Evolutionary conservation across 2,329 filamentous ascomycete species (phyloP).

Genomic region (Fusarium veterinarium): DNA sequence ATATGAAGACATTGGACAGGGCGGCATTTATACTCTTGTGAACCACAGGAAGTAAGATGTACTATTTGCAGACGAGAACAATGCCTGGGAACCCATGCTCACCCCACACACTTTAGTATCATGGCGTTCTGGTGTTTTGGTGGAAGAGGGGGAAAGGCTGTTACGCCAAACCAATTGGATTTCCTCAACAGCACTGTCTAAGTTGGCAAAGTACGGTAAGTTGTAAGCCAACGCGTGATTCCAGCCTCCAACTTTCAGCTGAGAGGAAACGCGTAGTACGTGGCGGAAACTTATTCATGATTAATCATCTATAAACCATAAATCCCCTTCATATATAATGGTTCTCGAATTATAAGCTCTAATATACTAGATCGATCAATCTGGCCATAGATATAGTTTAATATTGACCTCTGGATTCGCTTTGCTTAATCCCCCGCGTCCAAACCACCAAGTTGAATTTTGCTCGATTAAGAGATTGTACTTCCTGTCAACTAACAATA

Average conservation of each 20-base stretch:
- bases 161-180: neutral
- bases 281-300: neutral
- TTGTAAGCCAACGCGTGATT: neutral
- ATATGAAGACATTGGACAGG: neutral
- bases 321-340: accelerated
- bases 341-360: accelerated
- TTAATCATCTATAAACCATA: neutral
- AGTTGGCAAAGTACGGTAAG: neutral
- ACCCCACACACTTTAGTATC: neutral
- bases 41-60: accelerated
- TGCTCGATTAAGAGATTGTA: neutral
- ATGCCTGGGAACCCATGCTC: accelerated
- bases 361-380: neutral
- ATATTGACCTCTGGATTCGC: neutral
- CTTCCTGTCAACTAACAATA: neutral
- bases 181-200: accelerated
- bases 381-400: accelerated
- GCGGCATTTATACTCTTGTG: accelerated
- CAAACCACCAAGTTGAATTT: too few relatives aligned
- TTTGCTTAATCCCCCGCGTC: accelerated
- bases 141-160: neutral
- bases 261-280: accelerated
- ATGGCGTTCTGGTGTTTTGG: accelerated
- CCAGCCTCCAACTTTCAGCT: accelerated
- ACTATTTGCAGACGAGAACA: accelerated